Conservation (phyloP, 306 rosid genomes). For the Gastrolobium bilobum region DNA sequence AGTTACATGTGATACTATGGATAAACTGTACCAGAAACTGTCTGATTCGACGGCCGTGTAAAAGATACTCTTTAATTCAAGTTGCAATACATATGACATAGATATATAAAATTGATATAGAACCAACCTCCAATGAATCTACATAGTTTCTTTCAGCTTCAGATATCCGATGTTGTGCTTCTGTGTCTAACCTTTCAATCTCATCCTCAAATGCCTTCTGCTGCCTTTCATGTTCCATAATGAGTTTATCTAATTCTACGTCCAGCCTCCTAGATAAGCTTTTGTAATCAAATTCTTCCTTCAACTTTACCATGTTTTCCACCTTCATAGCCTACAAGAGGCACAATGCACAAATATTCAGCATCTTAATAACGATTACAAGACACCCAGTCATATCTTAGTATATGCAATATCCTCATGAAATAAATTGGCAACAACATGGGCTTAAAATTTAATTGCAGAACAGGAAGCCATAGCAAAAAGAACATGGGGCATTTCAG, state of each 20-base stretch:
- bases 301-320: constrained; percentile 95
- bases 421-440: constrained; percentile 22
- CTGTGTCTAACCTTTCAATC: constrained; percentile 73
- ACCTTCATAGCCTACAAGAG: constrained; percentile 94
- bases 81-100: constrained; percentile 26
- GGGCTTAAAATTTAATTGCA: constrained; percentile 26
- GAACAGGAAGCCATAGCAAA: constrained; percentile 40
- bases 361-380: constrained; percentile 45
- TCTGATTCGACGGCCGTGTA: constrained; percentile 15
- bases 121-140: constrained; percentile 81
- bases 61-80: constrained; percentile 38
- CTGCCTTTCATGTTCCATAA: constrained; percentile 95
- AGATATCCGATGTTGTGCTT: constrained; percentile 74
- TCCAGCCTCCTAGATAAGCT: constrained; percentile 91
- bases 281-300: constrained; percentile 98
- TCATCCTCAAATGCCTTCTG: constrained; percentile 95
- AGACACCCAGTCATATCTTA: constrained; percentile 35
- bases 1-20: constrained; percentile 31
- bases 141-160: constrained; percentile 81
- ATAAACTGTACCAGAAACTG: constrained; percentile 14
- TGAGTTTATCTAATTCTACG: constrained; percentile 91
- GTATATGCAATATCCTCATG: constrained; percentile 32
- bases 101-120: constrained; percentile 39
- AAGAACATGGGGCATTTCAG: constrained; percentile 28
- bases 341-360: constrained; percentile 41